phyloP scores from a whole-genome alignment of 257 asterid genomes.

The Solanum pinnatisectum region DNA sequence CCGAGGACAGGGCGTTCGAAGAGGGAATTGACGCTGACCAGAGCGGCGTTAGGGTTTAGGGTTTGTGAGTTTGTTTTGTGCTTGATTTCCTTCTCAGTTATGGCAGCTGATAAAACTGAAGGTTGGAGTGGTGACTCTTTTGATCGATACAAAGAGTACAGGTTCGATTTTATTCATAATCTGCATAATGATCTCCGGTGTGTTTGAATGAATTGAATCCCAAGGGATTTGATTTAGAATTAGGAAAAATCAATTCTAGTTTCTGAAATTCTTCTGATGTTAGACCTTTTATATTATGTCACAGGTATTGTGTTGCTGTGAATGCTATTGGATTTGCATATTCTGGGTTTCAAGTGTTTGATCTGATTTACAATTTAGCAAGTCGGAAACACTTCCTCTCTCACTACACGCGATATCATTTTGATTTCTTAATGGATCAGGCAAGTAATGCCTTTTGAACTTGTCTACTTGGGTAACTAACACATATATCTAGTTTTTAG shows the following conservation, averaged over 20 bases:
- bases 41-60: slow-evolving; percentile 53
- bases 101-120: slow-evolving; percentile 88
- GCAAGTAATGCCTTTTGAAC: slow-evolving; percentile 24
- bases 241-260: not conserved
- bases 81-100: slow-evolving; percentile 73
- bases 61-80: slow-evolving; percentile 53
- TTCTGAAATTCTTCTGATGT: not conserved
- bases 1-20: slow-evolving; percentile 28
- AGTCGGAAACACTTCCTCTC: slow-evolving; percentile 50
- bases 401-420: slow-evolving; percentile 39
- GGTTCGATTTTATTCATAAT: slow-evolving; percentile 26
- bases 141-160: slow-evolving; percentile 79
- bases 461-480: not conserved
- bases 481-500: not conserved
- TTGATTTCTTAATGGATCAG: slow-evolving; percentile 78
- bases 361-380: slow-evolving; percentile 43
- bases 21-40: slow-evolving; percentile 32
- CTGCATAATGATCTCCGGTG: not conserved
- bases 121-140: slow-evolving; percentile 99
- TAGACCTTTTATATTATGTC: not conserved
- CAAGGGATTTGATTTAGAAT: not conserved
- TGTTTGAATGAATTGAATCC: not conserved
- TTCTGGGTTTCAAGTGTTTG: slow-evolving; percentile 57
- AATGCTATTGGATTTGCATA: slow-evolving; percentile 69
- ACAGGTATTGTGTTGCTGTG: slow-evolving; percentile 64